phyloP scores from a whole-genome alignment of 768 basidiomycete species.

The Tephrocybe sp. region DNA sequence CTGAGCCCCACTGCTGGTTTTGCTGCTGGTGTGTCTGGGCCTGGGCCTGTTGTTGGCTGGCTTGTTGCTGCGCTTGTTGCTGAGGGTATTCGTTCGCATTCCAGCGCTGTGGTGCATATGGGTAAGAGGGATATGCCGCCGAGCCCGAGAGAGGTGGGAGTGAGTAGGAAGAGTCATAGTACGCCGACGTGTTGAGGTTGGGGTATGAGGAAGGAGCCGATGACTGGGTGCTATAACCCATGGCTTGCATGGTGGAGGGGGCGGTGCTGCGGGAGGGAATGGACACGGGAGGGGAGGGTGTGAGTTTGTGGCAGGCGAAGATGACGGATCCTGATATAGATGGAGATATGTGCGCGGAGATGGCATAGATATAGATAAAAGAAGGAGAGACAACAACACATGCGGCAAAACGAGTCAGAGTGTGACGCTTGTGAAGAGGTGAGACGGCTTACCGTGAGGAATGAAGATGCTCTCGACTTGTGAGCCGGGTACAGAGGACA shows the following conservation, averaged over 20 bases:
- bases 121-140: slow-evolving; percentile 32
- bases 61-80: slow-evolving; percentile 13
- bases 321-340: slow-evolving; percentile 53
- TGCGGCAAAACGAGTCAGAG: slow-evolving; percentile 13
- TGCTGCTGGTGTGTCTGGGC: neutral
- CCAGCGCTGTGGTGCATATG: slow-evolving; percentile 44
- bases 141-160: slow-evolving; percentile 38
- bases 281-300: slow-evolving; percentile 34
- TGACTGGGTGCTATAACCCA: slow-evolving; percentile 38
- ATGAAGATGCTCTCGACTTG: slow-evolving; percentile 87
- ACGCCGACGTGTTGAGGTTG: slow-evolving; percentile 19
- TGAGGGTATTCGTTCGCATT: slow-evolving; percentile 19
- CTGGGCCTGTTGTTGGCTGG: neutral
- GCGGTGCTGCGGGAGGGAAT: slow-evolving; percentile 38
- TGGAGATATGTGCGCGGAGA: slow-evolving; percentile 1
- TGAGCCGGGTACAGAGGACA: slow-evolving; percentile 53
- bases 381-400: neutral
- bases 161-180: slow-evolving; percentile 42
- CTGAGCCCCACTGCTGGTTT: slow-evolving; percentile 24
- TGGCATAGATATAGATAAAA: slow-evolving; percentile 3
- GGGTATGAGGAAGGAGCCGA: slow-evolving; percentile 17
- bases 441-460: slow-evolving; percentile 68
- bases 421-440: slow-evolving; percentile 15
- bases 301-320: slow-evolving; percentile 72
- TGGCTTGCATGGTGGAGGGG: slow-evolving; percentile 41